phyloP scores from a whole-genome alignment of 805 yeast genomes.

The Jamesozyma hellenica region DNA sequence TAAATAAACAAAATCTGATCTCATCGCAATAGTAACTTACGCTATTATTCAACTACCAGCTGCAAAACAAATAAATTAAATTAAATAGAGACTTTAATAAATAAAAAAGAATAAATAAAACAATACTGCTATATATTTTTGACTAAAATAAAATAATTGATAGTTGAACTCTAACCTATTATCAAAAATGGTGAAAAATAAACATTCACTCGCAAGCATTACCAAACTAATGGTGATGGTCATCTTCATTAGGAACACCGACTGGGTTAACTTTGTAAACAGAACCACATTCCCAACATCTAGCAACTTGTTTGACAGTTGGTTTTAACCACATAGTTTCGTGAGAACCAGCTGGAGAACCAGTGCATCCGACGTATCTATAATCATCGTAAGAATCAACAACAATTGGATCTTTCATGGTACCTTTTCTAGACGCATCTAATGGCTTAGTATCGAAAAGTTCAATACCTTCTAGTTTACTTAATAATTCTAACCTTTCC shows the following conservation, averaged over 20 bases:
- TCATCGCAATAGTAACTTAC: too few relatives aligned
- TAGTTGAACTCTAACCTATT: too few relatives aligned
- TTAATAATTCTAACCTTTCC: conserved; percentile 90
- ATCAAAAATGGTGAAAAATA: too few relatives aligned
- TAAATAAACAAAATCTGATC: neutral
- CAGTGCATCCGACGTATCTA: conserved; percentile 96
- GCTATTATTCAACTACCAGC: too few relatives aligned
- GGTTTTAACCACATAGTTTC: conserved; percentile 88
- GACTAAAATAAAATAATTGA: too few relatives aligned
- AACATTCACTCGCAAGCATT: too few relatives aligned
- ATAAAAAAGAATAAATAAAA: neutral
- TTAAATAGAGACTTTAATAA: neutral
- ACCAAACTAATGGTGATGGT: conserved; percentile 16
- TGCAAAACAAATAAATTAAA: neutral
- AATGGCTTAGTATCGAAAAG: conserved; percentile 83
- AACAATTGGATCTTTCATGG: conserved; percentile 78
- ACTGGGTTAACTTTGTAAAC: conserved; percentile 82
- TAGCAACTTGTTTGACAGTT: conserved; percentile 67
- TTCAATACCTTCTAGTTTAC: conserved; percentile 92
- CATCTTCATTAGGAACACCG: conserved; percentile 63
- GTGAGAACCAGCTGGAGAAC: conserved; percentile 90
- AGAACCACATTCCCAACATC: conserved; percentile 99
- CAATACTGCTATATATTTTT: too few relatives aligned
- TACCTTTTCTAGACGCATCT: conserved; percentile 81
- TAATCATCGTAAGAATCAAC: conserved; percentile 85